Percentiles rank a stretch among this genome's conserved stretches.
These are phyloP conservation scores for Apiospora pterosperma DNA, from an alignment of 2,329 filamentous ascomycete genomes.

Conservation along the genomic window DNA sequence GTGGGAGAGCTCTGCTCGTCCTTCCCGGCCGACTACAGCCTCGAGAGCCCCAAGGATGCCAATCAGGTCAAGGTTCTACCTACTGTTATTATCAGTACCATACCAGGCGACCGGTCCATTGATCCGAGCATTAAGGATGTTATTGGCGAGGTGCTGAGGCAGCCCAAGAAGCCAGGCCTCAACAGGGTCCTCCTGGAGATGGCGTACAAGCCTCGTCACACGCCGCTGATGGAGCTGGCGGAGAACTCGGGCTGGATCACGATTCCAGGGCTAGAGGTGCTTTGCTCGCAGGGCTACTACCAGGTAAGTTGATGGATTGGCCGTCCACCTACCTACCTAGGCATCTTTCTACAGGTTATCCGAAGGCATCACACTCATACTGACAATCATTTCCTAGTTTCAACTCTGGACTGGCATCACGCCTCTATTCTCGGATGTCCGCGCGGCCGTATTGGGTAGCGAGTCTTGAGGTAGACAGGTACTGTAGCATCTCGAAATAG, in stretches of 20 bases:
- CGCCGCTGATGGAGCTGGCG: conserved; percentile 81
- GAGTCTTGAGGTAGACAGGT: conserved; percentile 8
- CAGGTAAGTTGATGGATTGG: conserved; percentile 56
- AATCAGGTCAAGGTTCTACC: conserved; percentile 50
- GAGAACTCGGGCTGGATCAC: conserved; percentile 75
- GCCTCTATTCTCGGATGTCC: conserved; percentile 68
- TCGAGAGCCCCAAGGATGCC: conserved; percentile 53
- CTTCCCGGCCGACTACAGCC: conserved; percentile 72
- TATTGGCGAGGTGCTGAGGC: conserved; percentile 51
- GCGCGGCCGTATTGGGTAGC: conserved; percentile 52
- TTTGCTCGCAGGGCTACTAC: conserved; percentile 85
- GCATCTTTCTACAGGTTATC: background rate
- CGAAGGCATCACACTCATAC: conserved; percentile 12
- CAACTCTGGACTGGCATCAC: conserved; percentile 81
- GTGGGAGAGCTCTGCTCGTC: conserved; percentile 63
- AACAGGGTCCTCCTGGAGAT: conserved; percentile 78
- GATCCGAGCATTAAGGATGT: conserved; percentile 67
- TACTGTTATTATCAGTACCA: conserved; percentile 79
- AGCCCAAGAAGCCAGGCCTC: conserved; percentile 29
- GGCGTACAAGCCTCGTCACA: conserved; percentile 89
- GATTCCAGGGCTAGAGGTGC: conserved; percentile 82
- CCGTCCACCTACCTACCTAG: background rate
- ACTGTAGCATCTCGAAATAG: background rate
- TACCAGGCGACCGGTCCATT: conserved; percentile 83
- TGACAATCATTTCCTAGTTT: conserved; percentile 51